Conservation (phyloP, 768 basidiomycete genomes). For the Gymnopilus dilepis region DNA sequence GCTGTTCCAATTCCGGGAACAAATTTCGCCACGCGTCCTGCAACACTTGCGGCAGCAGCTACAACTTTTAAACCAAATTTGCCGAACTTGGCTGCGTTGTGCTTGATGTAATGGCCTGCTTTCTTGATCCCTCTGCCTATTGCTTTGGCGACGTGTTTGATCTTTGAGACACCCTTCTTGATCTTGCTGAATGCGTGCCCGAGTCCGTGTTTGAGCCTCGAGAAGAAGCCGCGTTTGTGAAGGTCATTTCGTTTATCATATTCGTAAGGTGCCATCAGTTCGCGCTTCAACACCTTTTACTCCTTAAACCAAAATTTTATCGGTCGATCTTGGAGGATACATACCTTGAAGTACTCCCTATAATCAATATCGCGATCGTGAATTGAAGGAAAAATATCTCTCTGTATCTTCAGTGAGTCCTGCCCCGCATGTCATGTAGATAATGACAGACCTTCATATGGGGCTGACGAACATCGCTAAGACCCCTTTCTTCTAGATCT, state of each 20-base stretch:
- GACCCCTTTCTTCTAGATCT: neutral
- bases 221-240: neutral
- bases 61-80: neutral
- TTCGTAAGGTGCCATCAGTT: too few species aligned
- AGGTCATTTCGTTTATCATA: too few species aligned
- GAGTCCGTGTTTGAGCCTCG: neutral
- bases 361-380: too few species aligned
- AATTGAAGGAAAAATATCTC: too few species aligned
- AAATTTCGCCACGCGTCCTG: neutral
- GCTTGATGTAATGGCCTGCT: neutral
- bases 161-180: neutral
- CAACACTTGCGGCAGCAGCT: neutral
- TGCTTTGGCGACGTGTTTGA: neutral
- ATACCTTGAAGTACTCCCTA: too few species aligned
- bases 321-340: too few species aligned
- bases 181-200: neutral
- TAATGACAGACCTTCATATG: neutral
- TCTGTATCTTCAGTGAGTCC: too few species aligned
- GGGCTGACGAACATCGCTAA: neutral
- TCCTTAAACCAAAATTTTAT: too few species aligned
- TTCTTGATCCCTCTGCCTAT: neutral
- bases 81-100: neutral
- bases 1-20: constrained; percentile 2
- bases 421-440: too few species aligned
- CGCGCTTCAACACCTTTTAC: too few species aligned